Base-by-base conservation (phyloP, 192 early-diverging fungal species). In the Mortierella hygrophila region DNA sequence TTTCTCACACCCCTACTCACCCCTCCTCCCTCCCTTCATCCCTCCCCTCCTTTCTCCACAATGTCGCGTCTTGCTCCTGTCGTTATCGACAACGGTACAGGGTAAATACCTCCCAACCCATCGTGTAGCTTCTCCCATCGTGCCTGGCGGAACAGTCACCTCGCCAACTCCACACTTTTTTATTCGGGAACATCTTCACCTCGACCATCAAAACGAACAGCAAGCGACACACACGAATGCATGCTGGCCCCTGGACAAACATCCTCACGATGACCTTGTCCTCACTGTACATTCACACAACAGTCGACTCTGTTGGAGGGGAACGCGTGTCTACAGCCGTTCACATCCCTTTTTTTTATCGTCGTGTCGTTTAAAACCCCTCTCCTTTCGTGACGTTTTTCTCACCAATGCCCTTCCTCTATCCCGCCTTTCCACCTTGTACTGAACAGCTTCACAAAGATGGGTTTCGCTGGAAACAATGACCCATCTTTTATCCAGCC, bases 1-100 rank as follows among this genome's bases (percentile, higher is more conserved):
- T 16, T 57, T n/a, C 60, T 32, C n/a, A 21, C n/a, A 60, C 21
- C 54, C 6, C 10, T 60, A 10, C 6, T 11, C 54, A 60, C 54
- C 15, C 49, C 41, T 69, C 23, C 54, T 44, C 37, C 21, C n/a
- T 69, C 68, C 41, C 55, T 42, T 11, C 40, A 23, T 11, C 13
- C 54, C 40, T 38, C 47, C 6, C 26, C 52, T 35, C 23, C 37
- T 21, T 26, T 20, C 37, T 54, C 37, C 15, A 68, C 47, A 57
- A 92, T 90, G 89, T 83, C 85, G 83, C 89, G 83, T 80, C 89
- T 91, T 68, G 94, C 96, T 78, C 93, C 96, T 46, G 96, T 99
- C 55, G 96, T 99, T 85, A 98, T 99, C 87, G 98, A 99, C 91
- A 99, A 99, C 92, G 98, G 98, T 82, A 99, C 98, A 46, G 98